phyloP scores from a whole-genome alignment of 495 filamentous ascomycete species.

The Talaromyces borbonicus region DNA sequence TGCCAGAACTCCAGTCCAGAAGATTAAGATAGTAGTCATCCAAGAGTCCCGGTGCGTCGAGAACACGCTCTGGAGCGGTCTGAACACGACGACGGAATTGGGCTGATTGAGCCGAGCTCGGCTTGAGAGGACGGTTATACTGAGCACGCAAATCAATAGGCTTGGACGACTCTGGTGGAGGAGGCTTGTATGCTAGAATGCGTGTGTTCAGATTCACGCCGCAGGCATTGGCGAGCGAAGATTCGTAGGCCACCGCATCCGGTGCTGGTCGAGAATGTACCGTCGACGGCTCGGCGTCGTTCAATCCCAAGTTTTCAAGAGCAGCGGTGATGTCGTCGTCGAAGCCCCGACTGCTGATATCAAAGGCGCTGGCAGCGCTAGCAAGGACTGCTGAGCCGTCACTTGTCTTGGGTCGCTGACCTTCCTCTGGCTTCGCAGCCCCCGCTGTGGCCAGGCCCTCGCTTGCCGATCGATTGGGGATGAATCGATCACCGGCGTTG shows the following conservation, averaged over 20 bases:
- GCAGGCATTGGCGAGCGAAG: conserved; percentile 82
- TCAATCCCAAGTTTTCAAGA: conserved; percentile 66
- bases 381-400: conserved; percentile 66
- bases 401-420: conserved; percentile 57
- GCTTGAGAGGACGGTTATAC: conserved; percentile 92
- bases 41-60: conserved; percentile 92
- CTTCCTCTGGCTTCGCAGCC: conserved; percentile 68
- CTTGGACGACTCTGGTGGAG: conserved; percentile 90
- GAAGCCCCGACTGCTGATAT: conserved; percentile 49
- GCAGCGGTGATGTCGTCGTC: conserved; percentile 71
- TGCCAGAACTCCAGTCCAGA: conserved; percentile 92
- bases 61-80: conserved; percentile 89
- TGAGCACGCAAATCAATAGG: conserved; percentile 95
- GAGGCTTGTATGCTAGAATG: conserved; percentile 98
- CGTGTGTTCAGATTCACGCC: conserved; percentile 87
- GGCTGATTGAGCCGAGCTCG: conserved; percentile 57
- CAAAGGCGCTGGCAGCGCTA: conserved; percentile 54
- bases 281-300: conserved; percentile 44
- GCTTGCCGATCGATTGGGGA: conserved; percentile 82
- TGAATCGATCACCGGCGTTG: conserved; percentile 86
- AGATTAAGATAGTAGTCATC: conserved; percentile 99
- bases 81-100: conserved; percentile 86
- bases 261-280: conserved; percentile 70
- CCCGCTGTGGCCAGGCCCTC: conserved; percentile 77
- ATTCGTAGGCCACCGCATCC: conserved; percentile 82